Percentiles rank a stretch among this genome's conserved stretches.
Evolutionary conservation across 306 rosid species (phyloP).

Genomic region (Trichosanthes cucumerina): DNA sequence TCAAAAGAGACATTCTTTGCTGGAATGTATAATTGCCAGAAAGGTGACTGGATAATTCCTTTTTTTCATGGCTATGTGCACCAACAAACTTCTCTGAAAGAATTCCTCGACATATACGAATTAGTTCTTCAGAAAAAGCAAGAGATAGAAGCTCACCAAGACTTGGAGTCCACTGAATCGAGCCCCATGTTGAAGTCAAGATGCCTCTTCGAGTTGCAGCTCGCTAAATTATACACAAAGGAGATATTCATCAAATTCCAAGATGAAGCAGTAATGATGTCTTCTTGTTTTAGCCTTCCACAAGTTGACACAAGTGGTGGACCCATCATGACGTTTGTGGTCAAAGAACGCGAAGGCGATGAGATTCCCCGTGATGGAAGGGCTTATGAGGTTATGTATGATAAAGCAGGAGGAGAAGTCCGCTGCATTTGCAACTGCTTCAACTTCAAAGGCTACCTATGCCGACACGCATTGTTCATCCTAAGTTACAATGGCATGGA

Average conservation of each 20-base stretch:
- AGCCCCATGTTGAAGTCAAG: constrained; percentile 49
- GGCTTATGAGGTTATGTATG: constrained; percentile 62
- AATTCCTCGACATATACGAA: constrained; percentile 49
- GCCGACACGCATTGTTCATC: constrained; percentile 77
- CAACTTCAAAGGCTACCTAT: constrained; percentile 81
- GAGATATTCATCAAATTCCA: constrained; percentile 68
- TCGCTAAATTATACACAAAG: constrained; percentile 61
- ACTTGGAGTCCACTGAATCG: constrained; percentile 52
- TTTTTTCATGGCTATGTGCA: constrained; percentile 53
- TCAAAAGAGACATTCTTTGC: constrained; percentile 76
- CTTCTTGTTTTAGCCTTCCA: constrained; percentile 54
- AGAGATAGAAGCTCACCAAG: constrained; percentile 54
- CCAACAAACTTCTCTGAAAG: constrained; percentile 68
- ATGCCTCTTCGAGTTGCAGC: constrained; percentile 69
- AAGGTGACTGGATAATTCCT: constrained; percentile 40
- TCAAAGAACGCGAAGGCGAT: constrained; percentile 53
- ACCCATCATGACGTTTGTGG: constrained; percentile 47
- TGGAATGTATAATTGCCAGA: constrained; percentile 49
- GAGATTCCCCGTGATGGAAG: constrained; percentile 33
- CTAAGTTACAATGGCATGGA: constrained; percentile 72
- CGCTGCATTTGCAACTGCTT: constrained; percentile 80
- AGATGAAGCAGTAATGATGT: constrained; percentile 65
- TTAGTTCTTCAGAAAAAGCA: constrained; percentile 43
- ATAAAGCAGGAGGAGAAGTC: constrained; percentile 64
- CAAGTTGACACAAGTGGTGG: constrained; percentile 54